These are phyloP conservation scores for Backusella liffmaniae DNA, from an alignment of 192 early-diverging fungal species.

Conservation along the genomic window DNA sequence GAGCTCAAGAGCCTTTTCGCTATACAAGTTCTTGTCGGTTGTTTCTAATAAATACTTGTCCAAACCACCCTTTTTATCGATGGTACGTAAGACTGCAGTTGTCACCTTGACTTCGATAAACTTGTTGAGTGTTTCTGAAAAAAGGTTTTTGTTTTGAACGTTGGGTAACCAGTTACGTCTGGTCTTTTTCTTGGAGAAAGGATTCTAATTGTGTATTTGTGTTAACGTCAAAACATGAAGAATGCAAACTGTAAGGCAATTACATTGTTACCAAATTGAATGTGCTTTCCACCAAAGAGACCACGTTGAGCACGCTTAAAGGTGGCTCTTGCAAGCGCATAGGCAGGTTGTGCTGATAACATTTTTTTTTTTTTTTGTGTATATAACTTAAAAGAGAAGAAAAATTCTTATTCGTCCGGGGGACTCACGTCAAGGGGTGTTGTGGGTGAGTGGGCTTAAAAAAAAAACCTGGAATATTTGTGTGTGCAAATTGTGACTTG, in stretches of 20 bases:
- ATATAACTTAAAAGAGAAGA: not conserved
- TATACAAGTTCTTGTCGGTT: slow-evolving; percentile 63
- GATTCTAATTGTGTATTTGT: slow-evolving; percentile 26
- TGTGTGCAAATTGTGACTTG: not conserved
- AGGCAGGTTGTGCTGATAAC: slow-evolving; percentile 34
- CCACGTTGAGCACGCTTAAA: slow-evolving; percentile 60
- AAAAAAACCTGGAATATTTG: not conserved
- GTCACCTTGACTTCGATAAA: slow-evolving; percentile 63
- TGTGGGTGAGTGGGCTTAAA: not conserved
- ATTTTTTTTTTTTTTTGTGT: slow-evolving; percentile 12
- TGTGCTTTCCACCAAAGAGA: slow-evolving; percentile 57
- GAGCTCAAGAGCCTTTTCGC: slow-evolving; percentile 53
- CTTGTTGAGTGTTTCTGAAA: slow-evolving; percentile 59
- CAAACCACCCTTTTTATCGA: slow-evolving; percentile 83
- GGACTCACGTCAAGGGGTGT: not conserved
- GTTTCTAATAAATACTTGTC: slow-evolving; percentile 74
- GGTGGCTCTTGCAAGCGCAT: slow-evolving; percentile 45
- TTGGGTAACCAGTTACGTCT: slow-evolving; percentile 80
- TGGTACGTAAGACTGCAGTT: slow-evolving; percentile 66
- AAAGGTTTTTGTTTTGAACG: slow-evolving; percentile 63
- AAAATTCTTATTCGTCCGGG: slow-evolving; percentile 13
- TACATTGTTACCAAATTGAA: slow-evolving; percentile 62
- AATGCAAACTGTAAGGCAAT: not conserved
- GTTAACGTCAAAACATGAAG: not conserved
- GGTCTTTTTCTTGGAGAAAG: slow-evolving; percentile 69